Percentiles rank a stretch among this genome's conserved stretches.
phyloP scores from a whole-genome alignment of 225 moss, liverwort and hornwort genomes.

The Polytrichum formosum region DNA sequence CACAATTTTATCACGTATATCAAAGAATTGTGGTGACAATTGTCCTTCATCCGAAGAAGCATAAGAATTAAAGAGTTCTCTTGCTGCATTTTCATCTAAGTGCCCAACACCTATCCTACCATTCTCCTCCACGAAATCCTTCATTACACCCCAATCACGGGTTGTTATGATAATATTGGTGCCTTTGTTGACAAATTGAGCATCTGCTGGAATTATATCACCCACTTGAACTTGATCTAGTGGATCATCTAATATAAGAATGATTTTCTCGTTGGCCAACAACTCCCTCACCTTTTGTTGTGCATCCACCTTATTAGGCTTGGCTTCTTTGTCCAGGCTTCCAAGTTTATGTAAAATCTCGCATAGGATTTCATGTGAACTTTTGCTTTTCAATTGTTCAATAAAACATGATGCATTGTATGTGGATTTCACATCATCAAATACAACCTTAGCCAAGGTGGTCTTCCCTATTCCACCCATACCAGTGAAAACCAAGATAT shows the following conservation, averaged over 20 bases:
- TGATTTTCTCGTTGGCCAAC: neutral
- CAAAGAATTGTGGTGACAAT: neutral
- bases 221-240: neutral
- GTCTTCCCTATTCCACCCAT: conserved; percentile 14
- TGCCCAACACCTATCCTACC: neutral
- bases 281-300: neutral
- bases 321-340: neutral
- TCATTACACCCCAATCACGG: neutral
- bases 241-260: neutral
- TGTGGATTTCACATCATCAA: neutral
- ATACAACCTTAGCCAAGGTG: neutral
- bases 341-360: neutral
- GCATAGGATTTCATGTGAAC: neutral
- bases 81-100: neutral
- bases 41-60: neutral
- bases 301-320: neutral
- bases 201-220: neutral
- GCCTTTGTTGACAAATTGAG: neutral
- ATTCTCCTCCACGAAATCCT: neutral
- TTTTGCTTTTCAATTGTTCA: neutral
- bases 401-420: conserved; percentile 3
- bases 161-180: neutral
- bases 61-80: neutral
- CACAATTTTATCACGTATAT: neutral
- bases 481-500: neutral